Percentiles rank a stretch among this genome's conserved stretches.
Conservation (phyloP, 495 filamentous ascomycete genomes). For the Oidiodendron maius region DNA sequence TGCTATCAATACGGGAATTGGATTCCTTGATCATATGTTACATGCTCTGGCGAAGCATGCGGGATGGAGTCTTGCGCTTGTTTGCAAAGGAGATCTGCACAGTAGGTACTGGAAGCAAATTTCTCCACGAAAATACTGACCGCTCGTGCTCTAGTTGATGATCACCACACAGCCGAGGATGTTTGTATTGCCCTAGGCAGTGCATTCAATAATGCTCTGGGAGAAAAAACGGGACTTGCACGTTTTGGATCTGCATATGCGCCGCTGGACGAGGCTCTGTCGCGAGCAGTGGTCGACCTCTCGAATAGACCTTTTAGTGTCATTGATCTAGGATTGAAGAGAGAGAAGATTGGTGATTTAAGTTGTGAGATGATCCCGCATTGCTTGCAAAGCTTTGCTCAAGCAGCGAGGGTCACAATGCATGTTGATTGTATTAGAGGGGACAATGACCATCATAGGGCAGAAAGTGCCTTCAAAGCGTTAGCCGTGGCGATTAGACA, state of each 20-base stretch:
- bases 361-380: constrained; percentile 97
- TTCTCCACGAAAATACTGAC: background rate
- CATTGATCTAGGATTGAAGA: constrained; percentile 69
- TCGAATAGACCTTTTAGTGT: constrained; percentile 85
- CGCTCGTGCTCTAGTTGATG: constrained; percentile 62
- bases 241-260: constrained; percentile 89
- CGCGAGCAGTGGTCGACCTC: constrained; percentile 88
- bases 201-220: constrained; percentile 75
- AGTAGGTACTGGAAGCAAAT: constrained; percentile 47
- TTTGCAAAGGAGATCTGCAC: constrained; percentile 82
- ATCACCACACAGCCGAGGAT: constrained; percentile 98
- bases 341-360: constrained; percentile 90
- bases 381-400: constrained; percentile 87
- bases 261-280: constrained; percentile 92
- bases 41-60: constrained; percentile 94
- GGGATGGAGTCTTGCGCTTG: constrained; percentile 80
- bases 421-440: constrained; percentile 88
- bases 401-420: constrained; percentile 82
- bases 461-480: constrained; percentile 97
- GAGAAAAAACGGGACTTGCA: constrained; percentile 68
- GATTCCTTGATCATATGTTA: constrained; percentile 99
- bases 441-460: constrained; percentile 92
- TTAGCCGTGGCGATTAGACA: constrained; percentile 75
- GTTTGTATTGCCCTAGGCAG: constrained; percentile 83
- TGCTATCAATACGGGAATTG: constrained; percentile 85